These are phyloP conservation scores for Chernovozyma sophiae-reginae DNA, from an alignment of 1,139 yeast species.

Conservation along the genomic window DNA sequence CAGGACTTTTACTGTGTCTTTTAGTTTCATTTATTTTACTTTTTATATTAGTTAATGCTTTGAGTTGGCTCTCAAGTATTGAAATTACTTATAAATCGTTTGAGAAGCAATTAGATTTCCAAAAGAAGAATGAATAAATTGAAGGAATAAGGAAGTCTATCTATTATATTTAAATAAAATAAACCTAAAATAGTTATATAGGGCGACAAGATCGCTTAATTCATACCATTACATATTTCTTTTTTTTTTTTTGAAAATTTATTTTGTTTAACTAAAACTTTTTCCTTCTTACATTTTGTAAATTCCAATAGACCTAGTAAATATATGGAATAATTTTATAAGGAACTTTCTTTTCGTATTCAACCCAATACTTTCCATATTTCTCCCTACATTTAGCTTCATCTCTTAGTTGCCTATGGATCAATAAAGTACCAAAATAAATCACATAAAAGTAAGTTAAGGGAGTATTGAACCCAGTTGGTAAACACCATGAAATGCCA, in stretches of 20 bases:
- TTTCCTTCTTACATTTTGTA: too few relatives aligned
- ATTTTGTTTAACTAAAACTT: too few relatives aligned
- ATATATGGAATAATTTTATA: constrained; percentile 87
- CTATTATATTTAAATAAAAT: too few relatives aligned
- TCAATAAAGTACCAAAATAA: constrained; percentile 73
- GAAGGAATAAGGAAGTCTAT: too few relatives aligned
- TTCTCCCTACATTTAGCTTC: constrained; percentile 85
- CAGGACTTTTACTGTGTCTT: constrained; percentile 66
- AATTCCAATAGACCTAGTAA: constrained; percentile 49
- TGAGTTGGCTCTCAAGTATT: constrained; percentile 57
- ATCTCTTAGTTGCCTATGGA: constrained; percentile 89
- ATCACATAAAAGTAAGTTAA: constrained; percentile 83
- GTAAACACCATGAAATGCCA: constrained; percentile 88
- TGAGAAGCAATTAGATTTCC: constrained; percentile 61
- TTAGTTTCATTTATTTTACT: constrained; percentile 54
- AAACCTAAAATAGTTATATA: not conserved
- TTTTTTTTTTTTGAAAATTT: too few relatives aligned
- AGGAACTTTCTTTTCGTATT: constrained; percentile 77
- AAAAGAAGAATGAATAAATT: constrained; percentile 55
- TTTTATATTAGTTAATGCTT: constrained; percentile 48
- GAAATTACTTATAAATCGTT: constrained; percentile 70
- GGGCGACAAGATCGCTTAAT: not conserved
- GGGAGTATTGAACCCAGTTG: constrained; percentile 80
- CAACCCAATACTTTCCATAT: constrained; percentile 82
- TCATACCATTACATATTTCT: constrained; percentile 3